Percentiles rank a stretch among this genome's conserved stretches.
Conservation (phyloP, 495 filamentous ascomycete species). For the Annulohypoxylon nitens region DNA sequence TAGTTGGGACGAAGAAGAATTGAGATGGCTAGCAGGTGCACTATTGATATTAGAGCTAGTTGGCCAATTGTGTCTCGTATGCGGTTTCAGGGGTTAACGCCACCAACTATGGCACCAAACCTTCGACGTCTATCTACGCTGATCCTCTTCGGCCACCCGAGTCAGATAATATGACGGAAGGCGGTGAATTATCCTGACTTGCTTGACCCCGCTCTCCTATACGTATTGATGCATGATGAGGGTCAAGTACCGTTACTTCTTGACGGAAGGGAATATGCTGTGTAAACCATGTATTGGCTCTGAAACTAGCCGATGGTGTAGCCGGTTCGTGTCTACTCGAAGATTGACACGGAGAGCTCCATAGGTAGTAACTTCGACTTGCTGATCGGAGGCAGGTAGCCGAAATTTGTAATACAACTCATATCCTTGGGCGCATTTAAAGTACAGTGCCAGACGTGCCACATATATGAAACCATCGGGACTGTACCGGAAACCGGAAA, state of each 20-base stretch:
- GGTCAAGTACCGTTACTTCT: neutral
- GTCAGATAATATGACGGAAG: neutral
- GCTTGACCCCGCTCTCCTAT: conserved; percentile 14
- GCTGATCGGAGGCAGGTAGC: neutral
- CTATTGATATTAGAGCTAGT: conserved; percentile 2
- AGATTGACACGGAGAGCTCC: conserved; percentile 11
- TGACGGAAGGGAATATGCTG: conserved; percentile 6
- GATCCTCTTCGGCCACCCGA: neutral
- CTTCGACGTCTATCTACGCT: neutral
- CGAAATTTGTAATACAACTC: conserved; percentile 8
- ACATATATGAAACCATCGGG: neutral
- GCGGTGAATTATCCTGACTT: conserved; percentile 16
- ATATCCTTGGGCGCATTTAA: conserved; percentile 23
- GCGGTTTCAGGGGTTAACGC: neutral
- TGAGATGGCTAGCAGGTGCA: neutral
- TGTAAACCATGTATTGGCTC: conserved; percentile 29
- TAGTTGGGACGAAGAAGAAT: neutral
- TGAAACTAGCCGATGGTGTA: conserved; percentile 10
- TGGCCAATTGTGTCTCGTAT: neutral
- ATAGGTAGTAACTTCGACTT: neutral
- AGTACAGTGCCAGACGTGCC: conserved; percentile 1
- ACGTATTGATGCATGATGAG: neutral
- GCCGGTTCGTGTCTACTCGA: neutral
- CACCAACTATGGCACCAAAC: neutral
- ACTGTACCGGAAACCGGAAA: neutral